Conservation (phyloP, 164 flowering plant species). For the Berberis vulgaris region DNA sequence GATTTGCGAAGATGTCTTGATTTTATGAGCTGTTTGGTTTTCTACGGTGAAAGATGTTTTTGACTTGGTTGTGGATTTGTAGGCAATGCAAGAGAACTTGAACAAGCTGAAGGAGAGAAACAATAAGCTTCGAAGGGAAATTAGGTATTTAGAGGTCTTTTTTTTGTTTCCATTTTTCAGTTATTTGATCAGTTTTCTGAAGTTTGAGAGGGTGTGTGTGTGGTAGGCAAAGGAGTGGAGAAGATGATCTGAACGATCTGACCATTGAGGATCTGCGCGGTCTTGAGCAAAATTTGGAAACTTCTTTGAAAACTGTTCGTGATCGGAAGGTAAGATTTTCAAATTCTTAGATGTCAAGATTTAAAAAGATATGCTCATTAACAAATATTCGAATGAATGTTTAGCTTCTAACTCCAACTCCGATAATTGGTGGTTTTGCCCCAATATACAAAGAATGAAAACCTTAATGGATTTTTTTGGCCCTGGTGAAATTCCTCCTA, state of each 20-base stretch:
- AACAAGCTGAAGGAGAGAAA: slow-evolving; percentile 22
- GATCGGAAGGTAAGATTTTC: slow-evolving; percentile 22
- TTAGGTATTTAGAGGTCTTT: slow-evolving; percentile 9
- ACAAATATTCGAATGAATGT: no score
- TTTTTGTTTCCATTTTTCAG: not conserved
- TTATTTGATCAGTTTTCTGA: not conserved
- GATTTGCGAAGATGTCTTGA: no score
- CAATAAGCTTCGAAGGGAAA: slow-evolving; percentile 22
- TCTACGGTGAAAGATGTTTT: not conserved
- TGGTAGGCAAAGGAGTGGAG: slow-evolving; percentile 30
- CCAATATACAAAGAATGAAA: no score
- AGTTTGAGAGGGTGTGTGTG: not conserved
- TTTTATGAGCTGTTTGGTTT: no score
- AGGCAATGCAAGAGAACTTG: slow-evolving; percentile 31
- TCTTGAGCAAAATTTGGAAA: slow-evolving; percentile 26
- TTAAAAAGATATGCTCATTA: no score
- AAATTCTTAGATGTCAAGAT: no score
- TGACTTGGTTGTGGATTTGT: not conserved
- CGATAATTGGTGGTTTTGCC: no score
- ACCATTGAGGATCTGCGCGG: slow-evolving; percentile 16
- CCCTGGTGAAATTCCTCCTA: no score
- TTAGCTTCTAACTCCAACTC: no score
- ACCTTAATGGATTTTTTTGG: no score
- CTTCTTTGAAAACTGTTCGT: slow-evolving; percentile 18
- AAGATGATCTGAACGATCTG: slow-evolving; percentile 21